Evolutionary conservation across 495 filamentous ascomycete species (phyloP), one percentile per base, ranked within the genome.

Genomic region (Hypoxylon subgilvum): DNA sequence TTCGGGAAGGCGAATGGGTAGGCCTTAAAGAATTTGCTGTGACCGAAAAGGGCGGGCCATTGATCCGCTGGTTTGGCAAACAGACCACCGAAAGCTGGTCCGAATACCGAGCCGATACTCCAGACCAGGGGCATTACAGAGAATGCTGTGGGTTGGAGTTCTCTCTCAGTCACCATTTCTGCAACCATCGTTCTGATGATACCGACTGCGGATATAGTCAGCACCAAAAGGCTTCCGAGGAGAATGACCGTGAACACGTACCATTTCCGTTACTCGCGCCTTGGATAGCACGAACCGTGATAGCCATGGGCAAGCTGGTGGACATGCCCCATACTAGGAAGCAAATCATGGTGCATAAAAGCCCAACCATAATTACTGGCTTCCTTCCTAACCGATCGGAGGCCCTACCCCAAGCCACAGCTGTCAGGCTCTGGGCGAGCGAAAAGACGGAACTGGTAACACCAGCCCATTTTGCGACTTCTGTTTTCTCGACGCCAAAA

Each of bases 1-100:
- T 96, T 96, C 4, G 93, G 93, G 52, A 96, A 72, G 4, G 82
- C 76, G 71, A 93, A 97, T 0, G 92, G 93, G 69, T 84, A 95
- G 35, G 74, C 78, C 53, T 84, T 80, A 38, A 96, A 79, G 57
- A 91, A 88, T 35, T 72, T 77, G 18, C 77, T 84, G 16, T 82
- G 68, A 6, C 86, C 85, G 69, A 93, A 94, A 12, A 88, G 46
- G 9, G 71, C 73, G 2, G 89, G 89, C 45, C 75, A 78, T 63
- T 89, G 82, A 35, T 88, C 84, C 1, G 85, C 83, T 2, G 93
- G 93, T 46, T 88, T 84, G 6, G 91, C 88, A 47, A 97, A 84
- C 31, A 87, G 84, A 2, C 93, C 93, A 18, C 93, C 93, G 63
- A 97, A 87, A 1, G 86, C 84, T 2, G 93, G 93, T 0, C 93